Conservation (phyloP, 371 early-diverging fungal genomes). For the Mortierella sp. region DNA sequence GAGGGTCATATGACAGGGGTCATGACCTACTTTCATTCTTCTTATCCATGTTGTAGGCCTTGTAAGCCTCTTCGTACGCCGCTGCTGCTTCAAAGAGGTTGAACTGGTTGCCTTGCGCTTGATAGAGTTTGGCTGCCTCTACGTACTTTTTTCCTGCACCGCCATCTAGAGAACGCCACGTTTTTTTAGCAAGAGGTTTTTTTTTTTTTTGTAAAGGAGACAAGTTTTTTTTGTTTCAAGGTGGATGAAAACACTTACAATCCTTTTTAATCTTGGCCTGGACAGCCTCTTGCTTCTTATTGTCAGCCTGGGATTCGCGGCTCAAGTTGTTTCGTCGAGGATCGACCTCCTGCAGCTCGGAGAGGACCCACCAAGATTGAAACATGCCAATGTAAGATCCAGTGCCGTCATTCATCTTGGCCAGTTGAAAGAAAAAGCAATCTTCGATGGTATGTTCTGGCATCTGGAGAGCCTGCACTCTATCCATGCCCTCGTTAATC, state of each 20-base stretch:
- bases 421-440: constrained; percentile 33
- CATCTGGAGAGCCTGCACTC: constrained; percentile 12
- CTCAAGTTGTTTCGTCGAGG: background rate
- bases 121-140: constrained; percentile 36
- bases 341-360: constrained; percentile 37
- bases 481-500: constrained; percentile 28
- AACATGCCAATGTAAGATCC: constrained; percentile 37
- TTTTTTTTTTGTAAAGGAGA: background rate
- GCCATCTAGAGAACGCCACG: constrained; percentile 6
- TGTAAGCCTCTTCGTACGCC: constrained; percentile 48
- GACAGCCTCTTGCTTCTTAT: constrained; percentile 26
- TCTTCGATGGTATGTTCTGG: constrained; percentile 42
- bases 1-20: background rate
- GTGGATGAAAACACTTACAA: constrained; percentile 19
- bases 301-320: constrained; percentile 12
- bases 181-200: background rate
- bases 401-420: constrained; percentile 32
- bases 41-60: constrained; percentile 41
- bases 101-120: constrained; percentile 29
- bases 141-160: constrained; percentile 30
- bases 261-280: constrained; percentile 45
- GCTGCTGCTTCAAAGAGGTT: constrained; percentile 39
- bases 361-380: constrained; percentile 35
- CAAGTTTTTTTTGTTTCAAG: background rate
- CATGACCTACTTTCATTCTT: constrained; percentile 12